These are phyloP conservation scores for Thalassiosira mediterranea DNA, from an alignment of 352 stramenopile genomes.

Conservation along the genomic window DNA sequence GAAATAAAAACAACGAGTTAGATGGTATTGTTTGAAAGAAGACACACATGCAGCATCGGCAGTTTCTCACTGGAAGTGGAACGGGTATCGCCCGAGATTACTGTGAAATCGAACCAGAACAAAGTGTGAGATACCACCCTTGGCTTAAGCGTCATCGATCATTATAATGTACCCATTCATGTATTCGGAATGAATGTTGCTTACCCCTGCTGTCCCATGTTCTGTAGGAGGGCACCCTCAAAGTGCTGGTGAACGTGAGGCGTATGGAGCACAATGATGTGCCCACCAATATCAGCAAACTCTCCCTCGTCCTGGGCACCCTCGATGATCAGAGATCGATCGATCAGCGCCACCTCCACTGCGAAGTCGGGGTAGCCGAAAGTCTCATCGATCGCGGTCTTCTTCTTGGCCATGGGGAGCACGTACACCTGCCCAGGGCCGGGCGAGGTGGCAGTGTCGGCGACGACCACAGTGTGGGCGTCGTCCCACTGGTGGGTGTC, in stretches of 20 bases:
- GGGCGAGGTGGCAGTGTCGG: slow-evolving; percentile 1
- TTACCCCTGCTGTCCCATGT: slow-evolving; percentile 50
- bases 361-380: slow-evolving; percentile 69
- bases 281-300: slow-evolving; percentile 20
- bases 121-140: background rate
- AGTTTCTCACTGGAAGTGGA: slow-evolving; percentile 62
- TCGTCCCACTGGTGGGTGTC: slow-evolving; percentile 27
- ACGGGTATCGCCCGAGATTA: slow-evolving; percentile 9
- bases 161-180: no score
- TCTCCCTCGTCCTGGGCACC: slow-evolving; percentile 13
- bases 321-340: slow-evolving; percentile 79
- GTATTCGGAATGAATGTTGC: no score
- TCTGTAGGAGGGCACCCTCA: slow-evolving; percentile 46
- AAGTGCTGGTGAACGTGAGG: slow-evolving; percentile 39
- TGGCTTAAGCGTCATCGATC: no score
- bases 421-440: slow-evolving; percentile 11
- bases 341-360: slow-evolving; percentile 80
- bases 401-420: slow-evolving; percentile 27
- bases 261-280: slow-evolving; percentile 41
- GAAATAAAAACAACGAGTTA: background rate
- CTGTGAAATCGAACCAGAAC: slow-evolving; percentile 8
- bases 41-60: no score
- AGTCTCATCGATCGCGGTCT: slow-evolving; percentile 26
- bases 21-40: no score
- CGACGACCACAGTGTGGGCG: slow-evolving; percentile 14